A percentile compares a stretch with the other conserved stretches of the same genome.
Conservation (phyloP, 495 filamentous ascomycete species). For the Clavariopsis aquatica region DNA sequence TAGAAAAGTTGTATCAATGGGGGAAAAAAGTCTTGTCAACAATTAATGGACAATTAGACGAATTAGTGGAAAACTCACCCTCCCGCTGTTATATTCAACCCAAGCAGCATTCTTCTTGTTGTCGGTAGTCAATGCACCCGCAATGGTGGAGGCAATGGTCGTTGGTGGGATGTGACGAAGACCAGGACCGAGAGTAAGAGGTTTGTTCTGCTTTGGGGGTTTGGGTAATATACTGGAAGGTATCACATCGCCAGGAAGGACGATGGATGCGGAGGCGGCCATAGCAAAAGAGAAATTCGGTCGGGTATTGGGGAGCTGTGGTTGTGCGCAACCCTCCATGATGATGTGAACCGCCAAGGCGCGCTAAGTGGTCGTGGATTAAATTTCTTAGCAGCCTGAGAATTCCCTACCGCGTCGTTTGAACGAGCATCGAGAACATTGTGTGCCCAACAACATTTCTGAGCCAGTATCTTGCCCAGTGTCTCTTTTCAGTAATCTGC, state of each 20-base stretch:
- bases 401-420: not conserved
- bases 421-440: not conserved
- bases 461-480: not conserved
- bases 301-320: not conserved
- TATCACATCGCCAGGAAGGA: constrained; percentile 80
- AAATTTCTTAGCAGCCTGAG: constrained; percentile 19
- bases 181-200: constrained; percentile 83
- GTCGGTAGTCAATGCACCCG: constrained; percentile 78
- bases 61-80: constrained; percentile 49
- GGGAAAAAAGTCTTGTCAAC: not conserved
- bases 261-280: constrained; percentile 52
- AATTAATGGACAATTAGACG: not conserved
- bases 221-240: constrained; percentile 59
- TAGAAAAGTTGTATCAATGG: not conserved
- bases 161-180: constrained; percentile 71
- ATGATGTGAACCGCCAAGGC: not conserved
- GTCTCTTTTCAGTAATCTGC: constrained; percentile 20
- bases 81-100: constrained; percentile 68
- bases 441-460: not conserved
- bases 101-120: constrained; percentile 75
- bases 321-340: not conserved
- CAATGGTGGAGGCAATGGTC: constrained; percentile 70
- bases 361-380: constrained; percentile 24
- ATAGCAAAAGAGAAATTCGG: not conserved
- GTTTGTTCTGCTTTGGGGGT: constrained; percentile 61